Conservation (phyloP, 768 basidiomycete species). For the Mycena sanguinolenta region DNA sequence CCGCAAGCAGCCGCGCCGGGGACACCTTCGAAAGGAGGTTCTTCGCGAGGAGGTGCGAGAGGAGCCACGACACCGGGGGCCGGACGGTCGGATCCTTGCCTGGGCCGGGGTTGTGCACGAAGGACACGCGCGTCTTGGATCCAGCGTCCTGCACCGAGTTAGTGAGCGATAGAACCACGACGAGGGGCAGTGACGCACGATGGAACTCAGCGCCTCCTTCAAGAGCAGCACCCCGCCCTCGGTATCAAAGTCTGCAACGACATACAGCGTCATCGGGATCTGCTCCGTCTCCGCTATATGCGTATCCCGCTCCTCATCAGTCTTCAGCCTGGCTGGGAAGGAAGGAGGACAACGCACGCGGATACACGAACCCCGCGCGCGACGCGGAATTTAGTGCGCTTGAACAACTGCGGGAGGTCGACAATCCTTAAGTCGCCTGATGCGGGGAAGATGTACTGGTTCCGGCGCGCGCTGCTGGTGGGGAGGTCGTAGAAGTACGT, state of each 20-base stretch:
- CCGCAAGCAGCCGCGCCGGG: conserved; percentile 54
- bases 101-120: conserved; percentile 83
- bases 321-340: neutral
- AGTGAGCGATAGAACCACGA: neutral
- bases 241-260: conserved; percentile 86
- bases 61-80: conserved; percentile 56
- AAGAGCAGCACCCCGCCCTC: conserved; percentile 68
- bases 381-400: conserved; percentile 57
- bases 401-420: conserved; percentile 69
- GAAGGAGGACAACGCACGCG: conserved; percentile 60
- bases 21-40: conserved; percentile 55
- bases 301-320: neutral
- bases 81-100: conserved; percentile 38
- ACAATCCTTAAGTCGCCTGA: conserved; percentile 62
- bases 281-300: conserved; percentile 46
- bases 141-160: conserved; percentile 55
- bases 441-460: conserved; percentile 76
- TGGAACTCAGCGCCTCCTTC: conserved; percentile 66
- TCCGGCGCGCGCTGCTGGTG: conserved; percentile 76
- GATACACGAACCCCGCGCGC: conserved; percentile 70
- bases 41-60: conserved; percentile 64
- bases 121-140: conserved; percentile 72
- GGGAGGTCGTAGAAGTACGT: conserved; percentile 95
- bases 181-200: neutral
- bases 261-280: conserved; percentile 64